Evolutionary conservation across 2,329 filamentous ascomycete genomes (phyloP), one percentile per base, ranked within the genome.

Genomic region (Pseudogymnoascus pannorum): DNA sequence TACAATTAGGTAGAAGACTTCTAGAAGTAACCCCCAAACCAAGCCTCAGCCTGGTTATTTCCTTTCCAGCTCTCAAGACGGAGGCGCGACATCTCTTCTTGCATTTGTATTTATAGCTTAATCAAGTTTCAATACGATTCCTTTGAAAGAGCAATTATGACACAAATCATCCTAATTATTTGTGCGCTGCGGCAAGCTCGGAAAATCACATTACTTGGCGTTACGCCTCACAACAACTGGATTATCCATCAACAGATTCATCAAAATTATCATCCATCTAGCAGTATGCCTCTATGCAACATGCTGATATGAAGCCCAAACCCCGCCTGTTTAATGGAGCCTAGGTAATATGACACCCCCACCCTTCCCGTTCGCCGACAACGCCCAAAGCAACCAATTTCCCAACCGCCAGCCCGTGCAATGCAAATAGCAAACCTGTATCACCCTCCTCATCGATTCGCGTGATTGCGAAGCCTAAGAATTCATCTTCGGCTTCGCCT

Each of bases 401-500:
- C n/a, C 48, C 48, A 31, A 20, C 26, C 48, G 48, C 48, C 48
- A 54, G 26, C 48, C 48, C 48, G 31, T 54, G 48, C 48, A 54
- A 54, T 33, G 48, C 48, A 54, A 54, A 54, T 54, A 54, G 26
- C 48, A 54, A 54, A 54, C 48, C 26, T 18, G 26, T 54, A 54
- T 20, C 48, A 18, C 26, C 48, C 48, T 24, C 9, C 26, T 12
- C 38, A 12, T 12, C 26, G 16, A 22, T 24, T 6, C 57, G 24
- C 54, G 68, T 61, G 84, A 16, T 74, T 76, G 29, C 24, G 83
- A 79, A 20, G 12, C 57, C 57, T 58, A 38, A 58, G 54, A 35
- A 5, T 58, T 58, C 57, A 58, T 58, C 65, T 90, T 85, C 12
- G 93, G 92, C 78, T 93, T 96, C 5, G 88, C 81, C 78, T 97